Base-by-base conservation (phyloP, 805 yeast species). In the Scheffersomyces ergatensis region DNA sequence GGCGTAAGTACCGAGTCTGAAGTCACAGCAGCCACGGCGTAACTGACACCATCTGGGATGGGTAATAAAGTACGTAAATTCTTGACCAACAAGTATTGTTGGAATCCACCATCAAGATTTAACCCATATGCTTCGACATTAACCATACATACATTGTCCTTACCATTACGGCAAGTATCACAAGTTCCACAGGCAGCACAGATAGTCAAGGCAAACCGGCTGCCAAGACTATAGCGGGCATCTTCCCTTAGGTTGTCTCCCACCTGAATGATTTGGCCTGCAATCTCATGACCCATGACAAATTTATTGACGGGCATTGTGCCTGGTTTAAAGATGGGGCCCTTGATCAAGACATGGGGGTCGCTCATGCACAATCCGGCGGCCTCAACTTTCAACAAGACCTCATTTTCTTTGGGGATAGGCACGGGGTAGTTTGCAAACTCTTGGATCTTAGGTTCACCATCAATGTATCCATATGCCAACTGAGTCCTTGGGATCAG, bases 261-360 rank as follows among this genome's bases (percentile, higher is more conserved):
- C 1, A 56, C 63, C 13, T 53, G 49, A 23, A 56, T 63, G 6
- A 68, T 49, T 35, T 51, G 57, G 1, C 75, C 75, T 1, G 74
- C 70, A 19, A 70, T 63, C 45, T 70, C 75, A 48, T 70, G 75
- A 32, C 75, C 75, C 74, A 70, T 67, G 11, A 70, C 63, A 47
- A 69, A 65, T 31, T 49, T 45, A 9, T 55, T 29, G 1, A 25
- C 20, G 3, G 27, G 27, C 11, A 33, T 21, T 9, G 4, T 52
- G 1, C 69, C 67, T 8, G 43, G 43, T 17, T 40, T 38, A 13
- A 43, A 49, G n/a, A 45, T 35, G 40, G 61, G 38, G 46, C 55
- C 38, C 37, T 46, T 20, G 8, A 19, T 21, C 20, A 69, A 54
- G 16, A 70, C 55, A 44, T 70, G 74, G 15, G 67, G 57, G 46